phyloP scores from a whole-genome alignment of 257 asterid species.

The Orobanche coerulescens region DNA sequence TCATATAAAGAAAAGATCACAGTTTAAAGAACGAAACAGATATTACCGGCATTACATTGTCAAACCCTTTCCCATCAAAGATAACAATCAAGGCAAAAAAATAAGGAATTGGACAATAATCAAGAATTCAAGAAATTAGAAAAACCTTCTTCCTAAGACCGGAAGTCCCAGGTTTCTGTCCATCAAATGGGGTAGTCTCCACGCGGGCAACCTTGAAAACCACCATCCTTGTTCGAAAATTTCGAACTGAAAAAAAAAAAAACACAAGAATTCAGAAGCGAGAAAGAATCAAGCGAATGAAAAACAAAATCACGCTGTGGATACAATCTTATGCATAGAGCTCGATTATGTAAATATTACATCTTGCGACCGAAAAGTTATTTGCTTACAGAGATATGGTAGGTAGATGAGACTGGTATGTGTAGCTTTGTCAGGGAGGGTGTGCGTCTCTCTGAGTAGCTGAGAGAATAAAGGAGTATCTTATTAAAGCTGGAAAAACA shows the following conservation, averaged over 20 bases:
- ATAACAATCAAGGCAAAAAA: background rate
- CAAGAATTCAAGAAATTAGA: background rate
- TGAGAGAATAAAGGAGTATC: background rate
- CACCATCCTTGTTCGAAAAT: constrained; percentile 42
- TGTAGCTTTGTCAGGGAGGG: background rate
- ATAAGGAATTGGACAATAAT: background rate
- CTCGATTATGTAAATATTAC: background rate
- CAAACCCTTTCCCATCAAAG: background rate
- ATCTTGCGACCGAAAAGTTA: constrained; percentile 15
- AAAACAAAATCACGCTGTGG: background rate
- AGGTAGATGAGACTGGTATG: constrained; percentile 8
- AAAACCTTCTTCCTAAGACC: constrained; percentile 88
- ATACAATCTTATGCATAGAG: background rate
- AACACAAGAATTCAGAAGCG: constrained; percentile 13
- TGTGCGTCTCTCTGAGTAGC: background rate
- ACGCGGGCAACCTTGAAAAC: constrained; percentile 56
- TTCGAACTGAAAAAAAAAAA: constrained; percentile 12
- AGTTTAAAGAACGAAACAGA: constrained; percentile 1
- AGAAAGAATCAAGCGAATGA: too few species aligned
- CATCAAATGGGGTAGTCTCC: constrained; percentile 74
- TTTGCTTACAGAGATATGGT: constrained; percentile 26
- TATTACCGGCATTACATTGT: constrained; percentile 12
- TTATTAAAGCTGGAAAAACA: background rate
- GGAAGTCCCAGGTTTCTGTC: constrained; percentile 96
- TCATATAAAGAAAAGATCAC: background rate